Percentiles rank a stretch among this genome's conserved stretches.
Evolutionary conservation across 1,284 basidiomycete genomes (phyloP).

Genomic region (Ustilago esculenta): DNA sequence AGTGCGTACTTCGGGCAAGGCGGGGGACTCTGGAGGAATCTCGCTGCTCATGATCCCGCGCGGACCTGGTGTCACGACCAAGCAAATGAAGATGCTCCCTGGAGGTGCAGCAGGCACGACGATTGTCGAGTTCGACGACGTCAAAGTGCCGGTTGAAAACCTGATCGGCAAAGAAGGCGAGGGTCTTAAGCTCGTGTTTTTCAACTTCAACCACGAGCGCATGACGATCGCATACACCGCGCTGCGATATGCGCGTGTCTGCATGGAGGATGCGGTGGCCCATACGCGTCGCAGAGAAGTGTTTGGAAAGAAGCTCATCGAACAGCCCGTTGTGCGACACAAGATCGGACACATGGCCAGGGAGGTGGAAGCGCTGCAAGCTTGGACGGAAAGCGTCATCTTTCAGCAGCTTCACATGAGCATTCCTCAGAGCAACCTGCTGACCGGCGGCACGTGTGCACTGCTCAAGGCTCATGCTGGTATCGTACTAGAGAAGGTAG

Average conservation of each 20-base stretch:
- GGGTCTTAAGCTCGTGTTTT: constrained; percentile 50
- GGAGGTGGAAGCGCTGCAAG: constrained; percentile 58
- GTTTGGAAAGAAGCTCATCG: constrained; percentile 57
- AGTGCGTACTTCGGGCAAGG: constrained; percentile 67
- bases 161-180: constrained; percentile 64
- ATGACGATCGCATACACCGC: constrained; percentile 55
- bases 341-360: constrained; percentile 60
- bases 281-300: constrained; percentile 51
- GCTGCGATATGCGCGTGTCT: constrained; percentile 48
- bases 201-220: constrained; percentile 55
- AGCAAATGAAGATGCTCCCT: constrained; percentile 63
- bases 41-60: constrained; percentile 65
- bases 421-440: constrained; percentile 41
- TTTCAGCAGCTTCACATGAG: constrained; percentile 51
- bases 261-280: constrained; percentile 53
- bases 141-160: constrained; percentile 66
- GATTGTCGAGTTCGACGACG: constrained; percentile 65
- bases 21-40: constrained; percentile 65
- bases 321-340: constrained; percentile 60
- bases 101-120: constrained; percentile 65
- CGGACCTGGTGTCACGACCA: constrained; percentile 51
- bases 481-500: constrained; percentile 53
- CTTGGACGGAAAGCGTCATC: constrained; percentile 51
- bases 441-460: constrained; percentile 54
- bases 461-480: constrained; percentile 61